Conservation (phyloP, 495 filamentous ascomycete species). For the Lophiotrema nucula region DNA sequence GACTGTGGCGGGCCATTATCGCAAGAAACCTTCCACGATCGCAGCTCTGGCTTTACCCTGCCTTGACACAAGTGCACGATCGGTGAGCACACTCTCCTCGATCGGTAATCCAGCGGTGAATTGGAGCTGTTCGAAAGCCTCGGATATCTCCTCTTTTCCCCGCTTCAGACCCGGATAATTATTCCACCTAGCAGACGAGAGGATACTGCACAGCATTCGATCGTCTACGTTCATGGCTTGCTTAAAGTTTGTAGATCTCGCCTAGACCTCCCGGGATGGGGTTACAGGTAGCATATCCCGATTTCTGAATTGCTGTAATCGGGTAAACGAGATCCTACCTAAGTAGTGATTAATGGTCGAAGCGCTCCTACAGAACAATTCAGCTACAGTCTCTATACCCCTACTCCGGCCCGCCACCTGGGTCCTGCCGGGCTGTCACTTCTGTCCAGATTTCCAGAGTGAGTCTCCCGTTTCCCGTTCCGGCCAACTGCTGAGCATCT, state of each 20-base stretch:
- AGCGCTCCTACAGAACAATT: too few species aligned
- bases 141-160: neutral
- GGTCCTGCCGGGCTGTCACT: neutral
- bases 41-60: neutral
- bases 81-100: too few species aligned
- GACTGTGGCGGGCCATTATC: too few species aligned
- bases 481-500: neutral
- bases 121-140: neutral
- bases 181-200: neutral
- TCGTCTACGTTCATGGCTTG: neutral
- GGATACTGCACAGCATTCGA: neutral
- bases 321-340: too few species aligned
- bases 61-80: neutral
- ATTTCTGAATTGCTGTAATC: too few species aligned
- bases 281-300: too few species aligned
- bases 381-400: too few species aligned
- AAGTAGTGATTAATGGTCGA: too few species aligned
- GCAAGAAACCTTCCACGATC: neutral
- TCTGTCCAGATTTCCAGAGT: neutral
- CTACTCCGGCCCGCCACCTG: too few species aligned
- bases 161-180: neutral
- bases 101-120: too few species aligned
- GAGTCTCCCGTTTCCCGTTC: neutral
- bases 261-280: constrained; percentile 5
- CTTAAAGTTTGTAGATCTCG: constrained; percentile 9